Evolutionary conservation across 1,284 basidiomycete species (phyloP).

Genomic region (Calocybe gambosa): DNA sequence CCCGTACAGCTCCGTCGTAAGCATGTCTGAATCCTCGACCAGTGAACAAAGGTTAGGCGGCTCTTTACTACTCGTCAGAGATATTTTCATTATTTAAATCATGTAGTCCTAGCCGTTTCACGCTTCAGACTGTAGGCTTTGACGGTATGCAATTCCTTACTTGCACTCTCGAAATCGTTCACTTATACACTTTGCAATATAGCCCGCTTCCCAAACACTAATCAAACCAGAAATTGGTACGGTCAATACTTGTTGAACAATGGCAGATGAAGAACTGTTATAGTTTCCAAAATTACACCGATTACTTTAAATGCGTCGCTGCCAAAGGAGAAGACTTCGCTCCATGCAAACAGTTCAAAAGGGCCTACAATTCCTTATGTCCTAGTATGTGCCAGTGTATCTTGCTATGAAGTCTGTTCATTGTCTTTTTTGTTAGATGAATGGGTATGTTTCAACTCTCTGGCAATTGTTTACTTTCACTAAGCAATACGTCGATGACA

Average conservation of each 20-base stretch:
- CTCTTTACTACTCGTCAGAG: conserved; percentile 1
- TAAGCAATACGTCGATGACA: conserved; percentile 27
- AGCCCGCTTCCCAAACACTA: conserved; percentile 94
- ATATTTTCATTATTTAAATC: conserved; percentile 10
- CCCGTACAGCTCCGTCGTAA: conserved; percentile 29
- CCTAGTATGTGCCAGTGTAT: conserved; percentile 73
- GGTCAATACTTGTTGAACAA: conserved; percentile 15
- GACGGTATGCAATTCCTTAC: conserved; percentile 51
- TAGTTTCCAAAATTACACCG: conserved; percentile 93
- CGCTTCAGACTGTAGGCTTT: conserved; percentile 82
- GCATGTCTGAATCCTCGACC: conserved; percentile 58
- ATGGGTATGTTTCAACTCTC: conserved; percentile 56
- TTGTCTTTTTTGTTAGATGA: conserved; percentile 49
- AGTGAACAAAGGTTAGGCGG: conserved; percentile 42
- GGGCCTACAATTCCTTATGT: conserved; percentile 94
- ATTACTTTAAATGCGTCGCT: conserved; percentile 96
- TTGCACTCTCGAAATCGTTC: not conserved
- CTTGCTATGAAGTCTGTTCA: conserved; percentile 6
- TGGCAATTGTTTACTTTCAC: conserved; percentile 1
- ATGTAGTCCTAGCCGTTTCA: conserved; percentile 57
- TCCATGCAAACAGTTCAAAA: conserved; percentile 99
- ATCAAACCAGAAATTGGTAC: conserved; percentile 93
- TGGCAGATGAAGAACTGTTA: not conserved
- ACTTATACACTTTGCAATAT: conserved; percentile 6
- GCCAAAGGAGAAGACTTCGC: conserved; percentile 98